Percentiles rank a stretch among this genome's conserved stretches.
Evolutionary conservation across 768 basidiomycete species (phyloP).

Genomic region (Harrya chromipes): DNA sequence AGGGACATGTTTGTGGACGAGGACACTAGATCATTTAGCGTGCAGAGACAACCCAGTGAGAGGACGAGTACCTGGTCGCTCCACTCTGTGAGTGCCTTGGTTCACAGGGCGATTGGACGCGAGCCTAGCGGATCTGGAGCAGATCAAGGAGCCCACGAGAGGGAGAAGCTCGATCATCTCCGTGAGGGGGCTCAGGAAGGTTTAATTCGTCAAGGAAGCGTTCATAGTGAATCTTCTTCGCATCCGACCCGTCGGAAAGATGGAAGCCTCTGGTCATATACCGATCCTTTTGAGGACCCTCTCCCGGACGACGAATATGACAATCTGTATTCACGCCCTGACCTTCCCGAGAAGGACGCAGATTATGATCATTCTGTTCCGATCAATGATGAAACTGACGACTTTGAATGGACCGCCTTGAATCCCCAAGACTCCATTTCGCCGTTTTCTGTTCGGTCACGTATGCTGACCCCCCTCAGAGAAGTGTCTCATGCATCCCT

Average conservation of each 20-base stretch:
- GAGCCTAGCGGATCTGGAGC: slow-evolving; percentile 26
- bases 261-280: slow-evolving; percentile 35
- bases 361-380: slow-evolving; percentile 15
- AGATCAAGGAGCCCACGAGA: slow-evolving; percentile 12
- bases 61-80: slow-evolving; percentile 54
- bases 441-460: slow-evolving; percentile 22
- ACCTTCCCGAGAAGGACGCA: slow-evolving; percentile 16
- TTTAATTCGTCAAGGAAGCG: slow-evolving; percentile 20
- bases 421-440: slow-evolving; percentile 9
- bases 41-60: slow-evolving; percentile 38
- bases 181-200: slow-evolving; percentile 15
- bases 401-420: slow-evolving; percentile 15
- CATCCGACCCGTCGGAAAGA: slow-evolving; percentile 11
- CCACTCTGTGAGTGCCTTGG: slow-evolving; percentile 35
- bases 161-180: slow-evolving; percentile 19
- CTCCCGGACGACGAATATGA: slow-evolving; percentile 19
- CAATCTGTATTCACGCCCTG: slow-evolving; percentile 10
- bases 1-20: slow-evolving; percentile 80
- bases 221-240: slow-evolving; percentile 5
- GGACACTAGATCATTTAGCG: slow-evolving; percentile 54
- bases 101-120: slow-evolving; percentile 27
- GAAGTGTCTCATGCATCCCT: slow-evolving; percentile 27
- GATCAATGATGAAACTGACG: slow-evolving; percentile 10
- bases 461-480: slow-evolving; percentile 32
- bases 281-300: slow-evolving; percentile 43